Conservation (phyloP, 352 stramenopile genomes). For the Hyaloperonospora arabidopsidis region DNA sequence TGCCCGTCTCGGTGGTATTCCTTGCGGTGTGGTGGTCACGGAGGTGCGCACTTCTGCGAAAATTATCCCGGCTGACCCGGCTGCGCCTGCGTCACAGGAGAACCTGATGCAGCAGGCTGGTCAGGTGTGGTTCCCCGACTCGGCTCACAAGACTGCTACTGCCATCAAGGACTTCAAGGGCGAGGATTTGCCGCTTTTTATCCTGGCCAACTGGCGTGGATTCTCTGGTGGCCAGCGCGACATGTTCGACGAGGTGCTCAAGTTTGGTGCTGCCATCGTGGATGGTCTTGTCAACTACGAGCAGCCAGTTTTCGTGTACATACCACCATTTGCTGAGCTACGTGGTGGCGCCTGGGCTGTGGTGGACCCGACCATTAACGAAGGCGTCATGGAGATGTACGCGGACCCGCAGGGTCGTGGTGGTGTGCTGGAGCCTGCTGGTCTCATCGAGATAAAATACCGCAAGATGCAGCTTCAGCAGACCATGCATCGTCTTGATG, state of each 20-base stretch:
- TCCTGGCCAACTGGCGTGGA: conserved; percentile 99
- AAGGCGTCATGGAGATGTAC: conserved; percentile 99
- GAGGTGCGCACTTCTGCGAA: conserved; percentile 97
- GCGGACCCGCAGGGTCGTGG: conserved; percentile 89
- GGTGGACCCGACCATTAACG: conserved; percentile 99
- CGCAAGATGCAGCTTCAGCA: conserved; percentile 93
- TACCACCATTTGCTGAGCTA: conserved; percentile 97
- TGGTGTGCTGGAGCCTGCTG: conserved; percentile 98
- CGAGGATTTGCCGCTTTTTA: conserved; percentile 98
- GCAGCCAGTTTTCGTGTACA: conserved; percentile 99
- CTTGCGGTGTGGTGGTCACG: conserved; percentile 97
- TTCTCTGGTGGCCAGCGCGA: conserved; percentile 99
- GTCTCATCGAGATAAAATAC: conserved; percentile 99
- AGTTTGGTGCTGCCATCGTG: conserved; percentile 99
- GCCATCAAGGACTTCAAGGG: conserved; percentile 99
- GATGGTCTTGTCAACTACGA: conserved; percentile 98
- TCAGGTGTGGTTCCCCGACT: conserved; percentile 99
- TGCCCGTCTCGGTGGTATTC: conserved; percentile 96
- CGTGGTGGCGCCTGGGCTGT: conserved; percentile 98
- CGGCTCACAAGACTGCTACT: conserved; percentile 99
- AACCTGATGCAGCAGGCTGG: conserved; percentile 95
- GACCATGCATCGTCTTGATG: conserved; percentile 96
- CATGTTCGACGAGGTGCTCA: conserved; percentile 99
- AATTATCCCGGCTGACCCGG: conserved; percentile 96
- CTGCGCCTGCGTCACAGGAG: conserved; percentile 94